Percentiles rank a stretch among this genome's conserved stretches.
These are phyloP conservation scores for Eimeria nieschulzi DNA, from an alignment of 169 alveolate species.

Conservation along the genomic window DNA sequence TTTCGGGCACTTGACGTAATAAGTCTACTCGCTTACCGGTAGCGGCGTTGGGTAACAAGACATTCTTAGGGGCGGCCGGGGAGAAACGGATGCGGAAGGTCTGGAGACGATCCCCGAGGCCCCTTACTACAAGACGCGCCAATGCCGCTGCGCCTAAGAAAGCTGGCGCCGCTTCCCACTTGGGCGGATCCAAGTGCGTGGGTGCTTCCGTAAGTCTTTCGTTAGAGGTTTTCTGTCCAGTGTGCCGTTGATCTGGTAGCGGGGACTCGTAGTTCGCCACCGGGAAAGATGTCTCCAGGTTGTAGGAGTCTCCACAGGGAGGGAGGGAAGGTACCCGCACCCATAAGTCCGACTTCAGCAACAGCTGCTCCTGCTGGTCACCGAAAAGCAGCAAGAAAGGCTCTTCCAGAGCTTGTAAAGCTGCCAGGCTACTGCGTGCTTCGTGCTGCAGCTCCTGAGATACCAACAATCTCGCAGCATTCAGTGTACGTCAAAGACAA, in stretches of 20 bases:
- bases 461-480: neutral
- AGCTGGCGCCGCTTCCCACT: constrained; percentile 45
- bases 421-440: constrained; percentile 68
- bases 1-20: too few relatives aligned
- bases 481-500: neutral
- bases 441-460: constrained; percentile 73
- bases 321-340: constrained; percentile 38
- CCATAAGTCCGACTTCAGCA: constrained; percentile 65
- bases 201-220: constrained; percentile 11
- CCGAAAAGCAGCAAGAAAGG: constrained; percentile 61
- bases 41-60: too few relatives aligned
- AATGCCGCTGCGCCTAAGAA: constrained; percentile 60
- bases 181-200: constrained; percentile 59
- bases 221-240: neutral
- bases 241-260: constrained; percentile 20
- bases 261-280: constrained; percentile 66
- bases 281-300: constrained; percentile 41
- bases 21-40: too few relatives aligned
- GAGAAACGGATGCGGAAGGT: constrained; percentile 60
- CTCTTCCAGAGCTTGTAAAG: constrained; percentile 58
- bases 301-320: constrained; percentile 43
- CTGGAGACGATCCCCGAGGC: constrained; percentile 70
- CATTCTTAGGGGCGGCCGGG: neutral
- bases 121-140: constrained; percentile 47
- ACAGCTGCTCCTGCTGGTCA: constrained; percentile 58